Percentiles rank a stretch among this genome's conserved stretches.
Evolutionary conservation across 2,329 filamentous ascomycete species (phyloP).

Genomic region (Aureobasidium sp.): DNA sequence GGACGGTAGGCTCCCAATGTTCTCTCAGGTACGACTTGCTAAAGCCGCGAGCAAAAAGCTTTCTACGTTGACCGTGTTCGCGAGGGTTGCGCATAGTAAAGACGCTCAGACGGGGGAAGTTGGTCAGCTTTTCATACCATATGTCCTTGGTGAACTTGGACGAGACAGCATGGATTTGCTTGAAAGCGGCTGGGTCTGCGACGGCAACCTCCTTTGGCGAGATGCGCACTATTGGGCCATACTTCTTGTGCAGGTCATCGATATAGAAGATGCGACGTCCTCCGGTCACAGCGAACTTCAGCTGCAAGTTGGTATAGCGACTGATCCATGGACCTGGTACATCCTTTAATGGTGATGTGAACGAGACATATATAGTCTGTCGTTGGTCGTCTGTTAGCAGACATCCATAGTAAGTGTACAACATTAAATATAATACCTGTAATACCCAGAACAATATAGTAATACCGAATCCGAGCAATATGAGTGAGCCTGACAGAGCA

Average conservation of each 20-base stretch:
- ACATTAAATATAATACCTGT: background rate
- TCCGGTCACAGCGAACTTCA: slow-evolving; percentile 30
- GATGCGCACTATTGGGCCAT: slow-evolving; percentile 33
- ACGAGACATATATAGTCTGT: background rate
- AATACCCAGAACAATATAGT: background rate
- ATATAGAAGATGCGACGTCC: slow-evolving; percentile 33
- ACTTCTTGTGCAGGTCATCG: slow-evolving; percentile 27
- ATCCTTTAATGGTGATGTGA: slow-evolving; percentile 19
- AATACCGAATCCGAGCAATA: background rate
- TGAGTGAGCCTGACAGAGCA: background rate
- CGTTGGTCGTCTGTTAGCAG: background rate
- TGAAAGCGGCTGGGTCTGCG: slow-evolving; percentile 21
- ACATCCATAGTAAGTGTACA: no score
- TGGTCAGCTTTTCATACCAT: slow-evolving; percentile 22
- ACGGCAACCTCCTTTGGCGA: slow-evolving; percentile 23
- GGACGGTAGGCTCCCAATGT: slow-evolving; percentile 25
- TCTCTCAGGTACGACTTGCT: slow-evolving; percentile 24
- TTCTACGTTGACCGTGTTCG: slow-evolving; percentile 24
- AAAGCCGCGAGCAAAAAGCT: slow-evolving; percentile 25
- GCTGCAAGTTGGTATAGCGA: slow-evolving; percentile 19
- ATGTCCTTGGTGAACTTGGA: slow-evolving; percentile 21
- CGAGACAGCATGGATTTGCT: slow-evolving; percentile 22
- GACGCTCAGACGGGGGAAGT: slow-evolving; percentile 19
- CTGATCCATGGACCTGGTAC: slow-evolving; percentile 23
- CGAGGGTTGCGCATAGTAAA: slow-evolving; percentile 28